These are phyloP conservation scores for Coemansia sp. DNA, from an alignment of 192 early-diverging fungal genomes.

Conservation along the genomic window DNA sequence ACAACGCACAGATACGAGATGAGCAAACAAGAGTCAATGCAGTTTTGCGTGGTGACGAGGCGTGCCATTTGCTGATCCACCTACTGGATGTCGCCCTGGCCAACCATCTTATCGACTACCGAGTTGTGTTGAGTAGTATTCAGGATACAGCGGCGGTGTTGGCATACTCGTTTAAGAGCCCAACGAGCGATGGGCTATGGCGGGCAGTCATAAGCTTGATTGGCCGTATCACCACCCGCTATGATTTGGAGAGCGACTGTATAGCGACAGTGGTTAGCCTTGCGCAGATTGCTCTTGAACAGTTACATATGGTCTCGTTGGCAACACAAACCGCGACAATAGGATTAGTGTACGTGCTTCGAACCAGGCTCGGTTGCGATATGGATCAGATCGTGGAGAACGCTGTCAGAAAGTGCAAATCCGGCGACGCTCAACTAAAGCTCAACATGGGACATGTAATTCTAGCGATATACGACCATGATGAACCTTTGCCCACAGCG, in stretches of 20 bases:
- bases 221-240: slow-evolving; percentile 8
- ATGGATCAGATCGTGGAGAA: slow-evolving; percentile 5
- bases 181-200: slow-evolving; percentile 10
- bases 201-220: slow-evolving; percentile 19
- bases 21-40: background rate
- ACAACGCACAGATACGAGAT: background rate
- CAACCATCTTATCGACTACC: slow-evolving; percentile 6
- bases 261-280: background rate
- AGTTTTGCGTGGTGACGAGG: slow-evolving; percentile 11
- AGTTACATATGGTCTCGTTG: background rate
- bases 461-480: slow-evolving; percentile 1
- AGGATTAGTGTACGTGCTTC: slow-evolving; percentile 20
- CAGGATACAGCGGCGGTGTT: slow-evolving; percentile 6
- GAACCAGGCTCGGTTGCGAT: background rate
- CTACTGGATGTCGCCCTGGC: slow-evolving; percentile 18
- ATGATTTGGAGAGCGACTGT: background rate
- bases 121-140: slow-evolving; percentile 1
- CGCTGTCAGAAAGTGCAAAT: slow-evolving; percentile 5
- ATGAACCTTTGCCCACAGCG: background rate
- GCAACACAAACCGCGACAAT: slow-evolving; percentile 12
- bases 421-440: slow-evolving; percentile 3
- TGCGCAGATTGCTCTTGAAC: slow-evolving; percentile 3
- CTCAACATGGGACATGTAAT: slow-evolving; percentile 15
- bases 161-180: background rate
- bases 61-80: slow-evolving; percentile 24